Evolutionary conservation across 2,329 filamentous ascomycete species (phyloP).

Genomic region (Epichloe amarillans): DNA sequence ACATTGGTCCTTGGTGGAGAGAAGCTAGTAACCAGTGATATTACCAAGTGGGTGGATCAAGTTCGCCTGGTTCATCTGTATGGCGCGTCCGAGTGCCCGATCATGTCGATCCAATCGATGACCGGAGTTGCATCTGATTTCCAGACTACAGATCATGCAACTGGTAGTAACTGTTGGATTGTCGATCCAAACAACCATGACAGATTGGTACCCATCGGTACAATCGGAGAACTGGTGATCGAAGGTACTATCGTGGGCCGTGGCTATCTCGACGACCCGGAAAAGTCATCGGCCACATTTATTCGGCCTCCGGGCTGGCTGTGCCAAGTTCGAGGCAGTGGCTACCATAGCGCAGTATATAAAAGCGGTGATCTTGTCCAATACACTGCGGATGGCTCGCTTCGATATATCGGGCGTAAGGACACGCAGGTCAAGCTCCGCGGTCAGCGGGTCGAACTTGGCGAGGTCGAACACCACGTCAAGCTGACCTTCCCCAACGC

Average conservation of each 20-base stretch:
- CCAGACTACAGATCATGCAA: not conserved
- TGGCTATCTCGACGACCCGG: not conserved
- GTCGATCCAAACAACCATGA: not conserved
- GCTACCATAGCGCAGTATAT: not conserved
- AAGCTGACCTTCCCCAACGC: not conserved
- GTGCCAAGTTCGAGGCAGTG: no score
- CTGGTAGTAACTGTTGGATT: not conserved
- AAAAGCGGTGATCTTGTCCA: conserved; percentile 2
- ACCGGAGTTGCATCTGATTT: not conserved
- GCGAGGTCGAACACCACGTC: conserved; percentile 2
- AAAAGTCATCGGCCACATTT: not conserved
- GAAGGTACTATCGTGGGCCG: not conserved
- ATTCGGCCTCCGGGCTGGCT: not conserved
- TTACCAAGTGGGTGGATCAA: not conserved
- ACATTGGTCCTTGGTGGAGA: conserved; percentile 5
- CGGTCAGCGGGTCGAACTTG: conserved; percentile 3
- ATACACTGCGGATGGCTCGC: not conserved
- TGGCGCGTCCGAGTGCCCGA: not conserved
- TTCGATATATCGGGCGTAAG: not conserved
- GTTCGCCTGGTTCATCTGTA: not conserved
- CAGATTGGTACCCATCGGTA: not conserved
- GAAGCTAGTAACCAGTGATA: not conserved
- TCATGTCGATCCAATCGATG: not conserved
- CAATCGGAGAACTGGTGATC: not conserved
- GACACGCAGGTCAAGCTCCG: conserved; percentile 2